Evolutionary conservation across 1,139 yeast genomes (phyloP), one percentile per base, ranked within the genome.

Genomic region (Candida mesenterica): DNA sequence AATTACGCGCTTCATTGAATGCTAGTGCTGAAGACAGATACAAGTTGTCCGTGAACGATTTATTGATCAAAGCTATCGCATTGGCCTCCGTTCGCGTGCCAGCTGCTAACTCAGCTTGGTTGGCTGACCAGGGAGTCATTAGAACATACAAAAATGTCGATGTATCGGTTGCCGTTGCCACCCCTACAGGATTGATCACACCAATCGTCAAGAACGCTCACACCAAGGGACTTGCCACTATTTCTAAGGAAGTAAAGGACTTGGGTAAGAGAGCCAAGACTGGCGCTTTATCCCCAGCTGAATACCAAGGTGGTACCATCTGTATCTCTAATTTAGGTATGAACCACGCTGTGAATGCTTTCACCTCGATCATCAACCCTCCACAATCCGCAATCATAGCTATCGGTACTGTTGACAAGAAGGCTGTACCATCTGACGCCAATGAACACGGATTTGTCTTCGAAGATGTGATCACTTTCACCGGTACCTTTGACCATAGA

Each of bases 301-400:
- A 92, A 71, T 94, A 84, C 80, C 96, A 88, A 75, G 99, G 99
- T 55, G 99, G 99, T 60, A 90, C 98, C 52, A 87, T 92, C 63
- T 88, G 97, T 65, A 90, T 92, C 57, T 90, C 97, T 48, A 92
- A 92, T 83, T 75, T 94, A 75, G 99, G 98, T 59, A 92, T 92
- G 98, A 92, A 92, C 79, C 78, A 73, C 43, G 97, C 98, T 39
- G 97, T 92, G 34, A 75, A 82, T 49, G 61, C 82, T 61, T 92
- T 92, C 78, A 90, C 98, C 30, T 92, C 98, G 26, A 92, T 92
- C 67, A 83, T 92, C 62, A 92, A 92, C 79, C 97, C 97, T 44
- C 99, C 99, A 40, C 98, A 92, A 68, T 76, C 92, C 36, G 82
- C 96, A 38, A 92, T 92, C 55, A 68, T 92, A 53, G 98, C 99